A percentile compares a stretch with the other conserved stretches of the same genome.
phyloP scores from a whole-genome alignment of 2,329 filamentous ascomycete species.

The Neodidymelliopsis sp. region DNA sequence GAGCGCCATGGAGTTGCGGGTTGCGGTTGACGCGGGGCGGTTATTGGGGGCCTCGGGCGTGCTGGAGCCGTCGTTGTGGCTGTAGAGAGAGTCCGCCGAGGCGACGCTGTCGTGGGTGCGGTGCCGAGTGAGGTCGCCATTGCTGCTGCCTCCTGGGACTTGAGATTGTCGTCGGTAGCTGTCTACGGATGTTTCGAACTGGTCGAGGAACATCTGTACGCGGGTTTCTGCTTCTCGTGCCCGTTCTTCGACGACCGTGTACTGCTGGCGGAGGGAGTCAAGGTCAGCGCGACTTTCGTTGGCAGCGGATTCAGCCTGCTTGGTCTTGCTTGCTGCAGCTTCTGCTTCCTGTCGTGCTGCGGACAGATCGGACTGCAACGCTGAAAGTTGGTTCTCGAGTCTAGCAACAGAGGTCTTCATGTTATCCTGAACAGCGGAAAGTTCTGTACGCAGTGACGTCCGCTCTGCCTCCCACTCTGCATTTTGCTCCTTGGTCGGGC shows the following conservation, averaged over 20 bases:
- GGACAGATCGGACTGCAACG: constrained; percentile 74
- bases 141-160: constrained; percentile 43
- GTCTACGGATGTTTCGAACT: constrained; percentile 92
- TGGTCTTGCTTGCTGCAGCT: constrained; percentile 58
- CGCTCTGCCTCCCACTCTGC: constrained; percentile 80
- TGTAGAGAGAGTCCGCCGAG: constrained; percentile 61
- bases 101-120: constrained; percentile 68
- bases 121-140: constrained; percentile 43
- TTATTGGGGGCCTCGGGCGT: constrained; percentile 42
- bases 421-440: constrained; percentile 73
- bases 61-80: constrained; percentile 47
- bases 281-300: constrained; percentile 71
- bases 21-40: constrained; percentile 39
- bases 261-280: constrained; percentile 83
- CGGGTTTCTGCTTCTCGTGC: constrained; percentile 91
- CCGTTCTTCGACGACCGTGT: constrained; percentile 79
- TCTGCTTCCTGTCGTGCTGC: constrained; percentile 74
- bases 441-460: constrained; percentile 69
- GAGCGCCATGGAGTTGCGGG: constrained; percentile 73
- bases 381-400: constrained; percentile 74
- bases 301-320: constrained; percentile 62
- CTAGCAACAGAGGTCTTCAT: constrained; percentile 70
- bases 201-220: constrained; percentile 89
- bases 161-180: constrained; percentile 84
- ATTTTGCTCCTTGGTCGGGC: constrained; percentile 55